Evolutionary conservation across 306 rosid genomes (phyloP), one percentile per base, ranked within the genome.

Genomic region (Elaeagnus macrophylla): DNA sequence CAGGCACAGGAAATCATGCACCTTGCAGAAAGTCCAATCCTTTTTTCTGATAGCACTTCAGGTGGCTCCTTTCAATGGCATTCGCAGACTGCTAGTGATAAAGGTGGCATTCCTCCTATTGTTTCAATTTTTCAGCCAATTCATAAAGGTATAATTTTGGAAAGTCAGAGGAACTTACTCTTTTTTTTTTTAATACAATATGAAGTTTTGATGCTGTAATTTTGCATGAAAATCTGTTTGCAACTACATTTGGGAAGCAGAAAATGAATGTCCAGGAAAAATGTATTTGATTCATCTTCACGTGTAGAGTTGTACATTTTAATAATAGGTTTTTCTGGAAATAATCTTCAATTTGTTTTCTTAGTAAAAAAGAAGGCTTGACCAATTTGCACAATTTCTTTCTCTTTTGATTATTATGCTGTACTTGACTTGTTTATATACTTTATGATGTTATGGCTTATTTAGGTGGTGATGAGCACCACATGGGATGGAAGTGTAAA

Each of bases 11-110:
- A 32, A 20, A 32, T 45, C 25, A 44, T 58, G 53, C 52, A 45
- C 32, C 25, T 58, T 25, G 62, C 62, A 25, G 62, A 51, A 9
- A 58, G 62, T 7, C 51, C 43, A 10, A 18, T 58, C 53, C 32
- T 20, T 35, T 35, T 32, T 51, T 52, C 52, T 58, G 42, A 32
- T 58, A 42, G 39, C 44, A 41, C 53, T 44, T 48, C 62, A n/a
- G 62, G 32, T 45, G 14, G 19, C 7, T 13, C 18, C 49, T 13
- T 44, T 58, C 50, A 20, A 12, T 41, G 61, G 18, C 61, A 57
- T 6, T 41, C 43, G 6, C 60, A 57, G 3, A 39, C 51, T 56
- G 48, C 60, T 7, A 50, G 12, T 13, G 12, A 12, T 50, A 57
- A 57, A 41, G 35, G 19, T 36, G 50, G 19, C 19, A 10, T 39